These are phyloP conservation scores for Kwoniella dejecticola DNA, from an alignment of 768 basidiomycete genomes.

Conservation along the genomic window DNA sequence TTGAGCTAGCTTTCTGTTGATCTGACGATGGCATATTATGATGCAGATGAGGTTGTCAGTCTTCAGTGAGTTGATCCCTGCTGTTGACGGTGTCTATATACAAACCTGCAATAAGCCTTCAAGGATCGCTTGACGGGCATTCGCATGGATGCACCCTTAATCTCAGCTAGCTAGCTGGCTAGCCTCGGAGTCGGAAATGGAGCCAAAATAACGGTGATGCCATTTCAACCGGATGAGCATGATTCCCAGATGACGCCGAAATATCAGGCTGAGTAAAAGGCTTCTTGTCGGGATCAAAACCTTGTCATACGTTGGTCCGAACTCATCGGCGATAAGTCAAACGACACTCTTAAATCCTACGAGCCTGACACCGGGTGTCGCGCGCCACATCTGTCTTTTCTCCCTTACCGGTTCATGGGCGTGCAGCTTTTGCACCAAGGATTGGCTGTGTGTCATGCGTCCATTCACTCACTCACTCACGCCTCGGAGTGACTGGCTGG, in stretches of 20 bases:
- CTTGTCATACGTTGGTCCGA: no score
- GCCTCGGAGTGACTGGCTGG: not conserved
- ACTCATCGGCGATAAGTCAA: slow-evolving; percentile 13
- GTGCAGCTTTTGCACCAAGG: not conserved
- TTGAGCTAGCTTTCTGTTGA: not conserved
- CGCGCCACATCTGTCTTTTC: slow-evolving; percentile 11
- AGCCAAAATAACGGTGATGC: no score
- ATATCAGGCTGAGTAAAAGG: slow-evolving; percentile 9
- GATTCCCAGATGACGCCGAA: not conserved
- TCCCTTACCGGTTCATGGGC: not conserved
- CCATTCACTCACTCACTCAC: not conserved
- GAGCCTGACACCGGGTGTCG: not conserved
- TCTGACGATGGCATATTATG: slow-evolving; percentile 4
- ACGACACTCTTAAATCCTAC: not conserved
- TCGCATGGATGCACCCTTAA: no score
- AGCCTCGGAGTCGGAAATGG: no score
- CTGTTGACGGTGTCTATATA: no score
- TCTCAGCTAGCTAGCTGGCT: no score
- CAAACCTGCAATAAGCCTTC: no score
- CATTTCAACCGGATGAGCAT: not conserved
- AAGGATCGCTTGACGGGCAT: no score
- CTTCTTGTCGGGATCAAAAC: no score
- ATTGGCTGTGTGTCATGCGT: not conserved
- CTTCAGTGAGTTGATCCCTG: not conserved
- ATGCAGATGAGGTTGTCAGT: not conserved